These are phyloP conservation scores for Ceratobasidium sp. DNA, from an alignment of 1,284 basidiomycete species.

Conservation along the genomic window DNA sequence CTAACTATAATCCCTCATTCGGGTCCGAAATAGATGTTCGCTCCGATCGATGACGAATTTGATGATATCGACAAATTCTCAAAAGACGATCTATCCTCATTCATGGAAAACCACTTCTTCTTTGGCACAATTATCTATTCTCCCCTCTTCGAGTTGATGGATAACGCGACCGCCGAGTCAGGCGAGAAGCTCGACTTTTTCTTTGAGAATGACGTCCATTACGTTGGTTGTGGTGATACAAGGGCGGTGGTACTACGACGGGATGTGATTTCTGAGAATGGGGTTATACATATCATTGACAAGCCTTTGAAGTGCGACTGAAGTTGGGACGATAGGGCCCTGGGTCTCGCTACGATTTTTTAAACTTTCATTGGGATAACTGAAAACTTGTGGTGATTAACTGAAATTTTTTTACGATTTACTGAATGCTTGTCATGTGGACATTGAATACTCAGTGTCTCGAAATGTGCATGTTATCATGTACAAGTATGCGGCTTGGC, in stretches of 20 bases:
- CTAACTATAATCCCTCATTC: not conserved
- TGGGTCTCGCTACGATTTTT: too few species aligned
- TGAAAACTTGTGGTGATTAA: too few species aligned
- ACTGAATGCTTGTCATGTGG: too few species aligned
- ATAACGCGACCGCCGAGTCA: not conserved
- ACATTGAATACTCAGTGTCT: too few species aligned
- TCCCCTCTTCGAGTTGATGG: not conserved
- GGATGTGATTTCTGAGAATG: slow-evolving; percentile 10
- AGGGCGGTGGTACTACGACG: not conserved
- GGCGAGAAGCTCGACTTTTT: slow-evolving; percentile 5
- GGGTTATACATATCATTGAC: slow-evolving; percentile 17
- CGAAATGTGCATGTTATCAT: too few species aligned
- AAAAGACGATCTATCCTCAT: not conserved
- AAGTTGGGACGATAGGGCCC: not conserved
- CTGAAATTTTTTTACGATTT: too few species aligned
- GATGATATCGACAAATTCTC: not conserved
- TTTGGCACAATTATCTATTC: too few species aligned
- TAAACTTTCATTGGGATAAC: too few species aligned
- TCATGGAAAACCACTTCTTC: slow-evolving; percentile 19
- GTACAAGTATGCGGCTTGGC: too few species aligned
- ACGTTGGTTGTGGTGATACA: slow-evolving; percentile 6
- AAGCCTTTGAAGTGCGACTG: slow-evolving; percentile 11
- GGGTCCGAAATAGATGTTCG: not conserved
- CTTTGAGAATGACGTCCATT: not conserved
- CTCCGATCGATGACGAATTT: slow-evolving; percentile 10